Conservation (phyloP, 176 grass and related monocot species). For the Secale cereale region DNA sequence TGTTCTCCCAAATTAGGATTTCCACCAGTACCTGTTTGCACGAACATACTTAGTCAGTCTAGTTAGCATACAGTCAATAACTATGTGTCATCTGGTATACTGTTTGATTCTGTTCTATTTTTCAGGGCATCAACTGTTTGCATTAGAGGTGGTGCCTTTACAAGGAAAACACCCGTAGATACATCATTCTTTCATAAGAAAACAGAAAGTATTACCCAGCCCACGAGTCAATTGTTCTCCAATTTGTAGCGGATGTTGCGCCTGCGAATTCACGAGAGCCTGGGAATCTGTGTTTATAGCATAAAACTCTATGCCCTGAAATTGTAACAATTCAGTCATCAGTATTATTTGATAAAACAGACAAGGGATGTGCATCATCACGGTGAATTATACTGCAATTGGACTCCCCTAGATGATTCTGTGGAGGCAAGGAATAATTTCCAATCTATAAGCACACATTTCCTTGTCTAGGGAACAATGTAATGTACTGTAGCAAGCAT, state of each 20-base stretch:
- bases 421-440: not conserved
- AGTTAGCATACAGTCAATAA: not conserved
- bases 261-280: slow-evolving; percentile 79
- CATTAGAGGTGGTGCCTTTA: not conserved
- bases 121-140: not conserved
- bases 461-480: not conserved
- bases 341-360: not conserved
- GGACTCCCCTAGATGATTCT: not conserved
- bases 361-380: not conserved
- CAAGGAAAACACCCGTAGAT: not conserved
- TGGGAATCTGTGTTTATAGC: slow-evolving; percentile 95
- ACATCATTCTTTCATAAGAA: not conserved
- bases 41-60: not conserved
- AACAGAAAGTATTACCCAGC: slow-evolving; percentile 53
- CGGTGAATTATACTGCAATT: not conserved
- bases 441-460: not conserved
- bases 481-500: no score
- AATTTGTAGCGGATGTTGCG: slow-evolving; percentile 84
- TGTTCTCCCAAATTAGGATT: slow-evolving; percentile 88
- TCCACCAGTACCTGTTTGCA: slow-evolving; percentile 70
- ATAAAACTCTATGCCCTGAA: slow-evolving; percentile 91
- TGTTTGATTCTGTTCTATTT: not conserved
- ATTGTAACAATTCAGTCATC: slow-evolving; percentile 25
- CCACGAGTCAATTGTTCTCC: slow-evolving; percentile 94
- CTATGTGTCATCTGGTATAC: not conserved